phyloP scores from a whole-genome alignment of 495 filamentous ascomycete species.

The Terfezia claveryi region DNA sequence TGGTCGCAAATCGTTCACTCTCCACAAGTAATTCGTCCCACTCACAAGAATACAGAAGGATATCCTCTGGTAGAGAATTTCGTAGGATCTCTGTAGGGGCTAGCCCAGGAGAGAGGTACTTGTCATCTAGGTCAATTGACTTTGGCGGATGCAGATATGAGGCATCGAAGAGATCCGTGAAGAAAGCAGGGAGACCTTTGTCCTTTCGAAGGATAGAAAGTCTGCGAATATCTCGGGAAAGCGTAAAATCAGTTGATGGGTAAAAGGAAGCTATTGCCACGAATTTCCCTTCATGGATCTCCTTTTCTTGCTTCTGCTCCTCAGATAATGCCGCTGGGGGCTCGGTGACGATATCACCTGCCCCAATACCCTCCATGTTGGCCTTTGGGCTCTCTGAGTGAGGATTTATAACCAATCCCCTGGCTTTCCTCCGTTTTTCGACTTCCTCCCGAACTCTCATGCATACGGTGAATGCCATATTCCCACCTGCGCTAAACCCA shows the following conservation, averaged over 20 bases:
- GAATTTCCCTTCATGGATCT: constrained; percentile 11
- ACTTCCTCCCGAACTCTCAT: constrained; percentile 35
- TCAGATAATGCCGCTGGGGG: background rate
- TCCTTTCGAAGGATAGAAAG: constrained; percentile 37
- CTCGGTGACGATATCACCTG: background rate
- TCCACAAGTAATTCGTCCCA: constrained; percentile 79
- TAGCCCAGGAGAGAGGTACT: constrained; percentile 40
- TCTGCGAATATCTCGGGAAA: constrained; percentile 50
- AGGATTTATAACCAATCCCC: background rate
- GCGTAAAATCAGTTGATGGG: constrained; percentile 63
- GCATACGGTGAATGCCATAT: constrained; percentile 61
- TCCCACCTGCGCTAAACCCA: constrained; percentile 77
- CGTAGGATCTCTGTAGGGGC: constrained; percentile 32
- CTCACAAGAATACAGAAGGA: constrained; percentile 64
- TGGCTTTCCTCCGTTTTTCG: constrained; percentile 11
- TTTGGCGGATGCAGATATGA: constrained; percentile 47
- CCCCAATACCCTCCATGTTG: constrained; percentile 12
- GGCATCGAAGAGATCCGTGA: constrained; percentile 73
- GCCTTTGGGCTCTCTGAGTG: constrained; percentile 2
- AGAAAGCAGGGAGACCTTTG: constrained; percentile 46
- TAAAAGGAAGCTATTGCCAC: constrained; percentile 55
- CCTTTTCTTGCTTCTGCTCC: background rate
- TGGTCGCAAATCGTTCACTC: constrained; percentile 41
- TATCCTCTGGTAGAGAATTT: constrained; percentile 32
- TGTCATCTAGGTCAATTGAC: constrained; percentile 30